Base-by-base conservation (phyloP, 2,329 filamentous ascomycete species). In the Monilinia laxa region DNA sequence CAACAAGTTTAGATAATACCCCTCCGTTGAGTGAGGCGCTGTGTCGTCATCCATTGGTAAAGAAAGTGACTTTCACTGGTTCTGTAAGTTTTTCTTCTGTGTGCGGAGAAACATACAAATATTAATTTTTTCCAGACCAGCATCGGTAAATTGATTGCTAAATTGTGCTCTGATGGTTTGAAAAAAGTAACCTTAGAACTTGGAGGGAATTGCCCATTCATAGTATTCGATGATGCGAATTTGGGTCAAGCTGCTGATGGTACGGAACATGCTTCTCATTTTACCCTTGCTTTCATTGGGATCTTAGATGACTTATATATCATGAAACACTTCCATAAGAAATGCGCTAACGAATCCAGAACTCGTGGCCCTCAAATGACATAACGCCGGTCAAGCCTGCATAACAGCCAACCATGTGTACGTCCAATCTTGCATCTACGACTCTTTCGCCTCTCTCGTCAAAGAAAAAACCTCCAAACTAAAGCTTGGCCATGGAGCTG, bases 151-250 rank as follows among this genome's bases (percentile, higher is more conserved):
- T 77, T 89, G 16, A 81, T 89, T 14, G 85, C 86, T 0, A 82
- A 81, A 58, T 81, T 85, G 65, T 89, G 86, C 71, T 78, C 84
- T 0, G 81, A 85, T 55, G 85, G 84, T 0, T 74, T 89, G 67
- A 89, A 88, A 79, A 89, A 89, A 71, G 80, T 86, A 25, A 89
- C 87, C 0, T 79, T 89, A 10, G 86, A 89, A 72, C 79, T 89
- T 14, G 86, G 86, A 64, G 86, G 86, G 23, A 89, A 89, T 74
- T 88, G 86, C 67, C 86, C 86, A 0, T 87, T 88, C 72, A 74
- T 89, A 25, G 82, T 89, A 38, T 89, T 89, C 68, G 84, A 88
- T 68, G 86, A 89, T 75, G 86, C 86, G 14, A 83, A 87, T 71
- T 78, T 88, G 25, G 82, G 87, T 20, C 81, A 84, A 72, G 83